Evolutionary conservation across 75 land plant genomes (phyloP), one percentile per base, ranked within the genome.

Genomic region (Ceratopteris richardii): DNA sequence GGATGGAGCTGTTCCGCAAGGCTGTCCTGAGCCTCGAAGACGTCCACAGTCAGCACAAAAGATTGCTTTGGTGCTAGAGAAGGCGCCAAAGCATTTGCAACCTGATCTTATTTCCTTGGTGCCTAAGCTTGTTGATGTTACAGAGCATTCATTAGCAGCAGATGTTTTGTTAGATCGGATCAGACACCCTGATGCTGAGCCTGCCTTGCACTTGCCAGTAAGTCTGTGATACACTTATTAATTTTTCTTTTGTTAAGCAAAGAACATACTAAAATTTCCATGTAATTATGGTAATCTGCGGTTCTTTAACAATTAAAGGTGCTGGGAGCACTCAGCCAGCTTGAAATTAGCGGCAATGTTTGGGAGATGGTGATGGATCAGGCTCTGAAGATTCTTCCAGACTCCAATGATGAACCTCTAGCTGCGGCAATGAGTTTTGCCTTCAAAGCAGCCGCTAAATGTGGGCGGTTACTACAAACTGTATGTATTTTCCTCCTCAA

Each of bases 1-100:
- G 40, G 79, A 76, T 60, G 76, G 77, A 13, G 79, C 79, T 19
- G 79, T 76, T 0, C 70, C 79, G 29, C 70, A 72, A 66, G 79
- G 76, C 6, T 67, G 77, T 61, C 66, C 70, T 37, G 79, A 76
- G 31, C 77, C 79, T 41, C 59, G 65, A 29, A 71, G 70, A 40
- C 42, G 66, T 42, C 76, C 79, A 40, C 65, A 76, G 28, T 76
- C 79, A 27, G 76, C 71, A 16, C 76, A 76, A 51, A 72, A 76
- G 58, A 62, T 76, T 52, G 69, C 79, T 21, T 46, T 76, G 27
- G 66, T 76, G 29, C 23, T 76, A 50, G 69, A 72, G 29, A 72
- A 62, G 44, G 69, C 77, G 29, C 79, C 79, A 51, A 72, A 66
- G 54, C 70, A 76, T 39, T 65, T 76, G 70, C 70, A 76, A 56